Evolutionary conservation across 2,329 filamentous ascomycete species (phyloP).

Genomic region (Colletotrichum echinochloae): DNA sequence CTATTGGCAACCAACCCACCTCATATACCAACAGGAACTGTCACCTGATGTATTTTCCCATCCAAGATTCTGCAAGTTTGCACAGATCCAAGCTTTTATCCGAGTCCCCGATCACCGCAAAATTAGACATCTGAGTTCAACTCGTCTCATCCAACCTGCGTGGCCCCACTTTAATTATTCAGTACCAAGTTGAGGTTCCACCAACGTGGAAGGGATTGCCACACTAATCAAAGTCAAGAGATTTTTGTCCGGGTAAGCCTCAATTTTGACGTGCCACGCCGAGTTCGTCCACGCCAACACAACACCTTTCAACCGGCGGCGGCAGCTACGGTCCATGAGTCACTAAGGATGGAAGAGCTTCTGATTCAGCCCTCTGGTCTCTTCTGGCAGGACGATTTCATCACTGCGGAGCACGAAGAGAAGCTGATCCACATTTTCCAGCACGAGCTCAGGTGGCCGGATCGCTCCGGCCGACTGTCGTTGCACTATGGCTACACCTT

Average conservation of each 20-base stretch:
- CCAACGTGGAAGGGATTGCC: not conserved
- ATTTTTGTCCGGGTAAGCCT: not conserved
- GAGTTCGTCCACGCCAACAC: not conserved
- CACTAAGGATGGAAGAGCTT: conserved; percentile 42
- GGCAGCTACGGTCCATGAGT: not conserved
- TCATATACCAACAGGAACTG: too few relatives aligned
- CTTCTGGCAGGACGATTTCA: conserved; percentile 60
- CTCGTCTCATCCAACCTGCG: not conserved
- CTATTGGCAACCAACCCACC: too few relatives aligned
- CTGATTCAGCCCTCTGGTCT: conserved; percentile 52
- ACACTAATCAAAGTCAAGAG: not conserved
- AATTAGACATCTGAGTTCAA: too few relatives aligned
- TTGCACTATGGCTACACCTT: conserved; percentile 69
- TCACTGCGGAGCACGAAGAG: conserved; percentile 58
- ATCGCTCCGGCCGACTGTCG: conserved; percentile 59
- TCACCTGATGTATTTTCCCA: too few relatives aligned
- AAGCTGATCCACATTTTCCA: conserved; percentile 57
- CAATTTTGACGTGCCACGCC: not conserved
- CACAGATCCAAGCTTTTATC: too few relatives aligned
- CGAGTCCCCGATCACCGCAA: too few relatives aligned
- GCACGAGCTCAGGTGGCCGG: conserved; percentile 60
- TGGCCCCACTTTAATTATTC: not conserved
- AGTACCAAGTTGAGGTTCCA: not conserved
- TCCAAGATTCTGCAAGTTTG: too few relatives aligned
- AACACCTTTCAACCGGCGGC: not conserved